Evolutionary conservation across 2,329 filamentous ascomycete genomes (phyloP), one percentile per base, ranked within the genome.

Genomic region (Rutstroemia sydowiana): DNA sequence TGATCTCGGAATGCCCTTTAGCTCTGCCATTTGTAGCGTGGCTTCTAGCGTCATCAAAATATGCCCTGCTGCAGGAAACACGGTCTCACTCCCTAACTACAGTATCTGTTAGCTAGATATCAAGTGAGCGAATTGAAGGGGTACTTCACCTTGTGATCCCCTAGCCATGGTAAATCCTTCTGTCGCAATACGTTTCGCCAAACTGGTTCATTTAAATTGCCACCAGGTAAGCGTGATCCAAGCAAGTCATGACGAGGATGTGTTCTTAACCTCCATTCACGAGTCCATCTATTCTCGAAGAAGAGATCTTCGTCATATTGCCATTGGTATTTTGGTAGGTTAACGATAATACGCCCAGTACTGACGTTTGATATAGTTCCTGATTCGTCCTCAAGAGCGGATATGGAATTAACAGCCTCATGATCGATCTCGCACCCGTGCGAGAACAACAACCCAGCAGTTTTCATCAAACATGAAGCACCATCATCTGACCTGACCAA

Each of bases 201-300:
- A 51, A 47, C n/a, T 37, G 49, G 11, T 47, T 51, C 21, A 55
- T 52, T 37, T 10, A 20, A 6, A 47, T 48, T 26, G 39, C 46
- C 20, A 45, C 63, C 65, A 61, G 63, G 63, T 11, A 55, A 43
- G 6, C 61, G 54, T 2, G 61, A 60, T 20, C 70, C 66, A 52
- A 69, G 69, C 23, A 74, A 67, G 14, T 69, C 68, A 16, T 71
- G 71, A 2, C 64, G 55, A 1, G 66, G 63, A 5, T 51, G 43
- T 40, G 53, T 51, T 14, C 40, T 40, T n/a, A 72, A 70, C 1
- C 75, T 70, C 48, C 71, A 71, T 14, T 72, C 69, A 8, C 62
- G 58, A 16, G 73, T 73, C 2, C 74, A 60, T 42, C 75, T 71
- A 1, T 74, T 74, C 53, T 80, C 76, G 51, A 73, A 69, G 75